Evolutionary conservation across 768 basidiomycete species (phyloP).

Genomic region (Antrodiella citrinella): DNA sequence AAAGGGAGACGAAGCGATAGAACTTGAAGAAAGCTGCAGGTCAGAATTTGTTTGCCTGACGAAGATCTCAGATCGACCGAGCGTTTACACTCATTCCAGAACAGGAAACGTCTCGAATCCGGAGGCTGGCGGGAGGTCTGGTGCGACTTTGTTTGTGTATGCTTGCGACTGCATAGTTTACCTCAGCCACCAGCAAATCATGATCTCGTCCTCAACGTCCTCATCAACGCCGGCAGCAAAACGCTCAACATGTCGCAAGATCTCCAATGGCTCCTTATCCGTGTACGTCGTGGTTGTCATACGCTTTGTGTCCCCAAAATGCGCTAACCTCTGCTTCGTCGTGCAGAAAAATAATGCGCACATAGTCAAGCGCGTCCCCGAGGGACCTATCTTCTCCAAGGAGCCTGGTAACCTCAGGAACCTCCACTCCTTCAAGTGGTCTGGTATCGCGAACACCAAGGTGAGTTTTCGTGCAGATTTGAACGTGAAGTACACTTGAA

Average conservation of each 20-base stretch:
- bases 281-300: slow-evolving; percentile 55
- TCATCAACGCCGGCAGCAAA: slow-evolving; percentile 17
- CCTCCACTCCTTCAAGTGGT: slow-evolving; percentile 89
- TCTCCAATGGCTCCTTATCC: slow-evolving; percentile 90
- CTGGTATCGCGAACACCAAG: slow-evolving; percentile 81
- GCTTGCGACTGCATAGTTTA: slow-evolving; percentile 24
- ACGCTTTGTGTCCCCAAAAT: slow-evolving; percentile 1
- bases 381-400: slow-evolving; percentile 75
- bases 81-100: not conserved
- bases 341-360: slow-evolving; percentile 75
- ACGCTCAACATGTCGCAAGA: slow-evolving; percentile 69
- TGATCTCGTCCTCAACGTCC: slow-evolving; percentile 15
- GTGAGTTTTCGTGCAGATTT: slow-evolving; percentile 25
- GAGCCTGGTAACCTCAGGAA: slow-evolving; percentile 85
- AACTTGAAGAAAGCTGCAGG: too few relatives aligned
- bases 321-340: slow-evolving; percentile 1
- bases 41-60: too few relatives aligned
- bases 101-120: not conserved
- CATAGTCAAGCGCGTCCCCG: slow-evolving; percentile 67
- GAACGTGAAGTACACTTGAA: not conserved
- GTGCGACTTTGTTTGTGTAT: slow-evolving; percentile 7
- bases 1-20: too few relatives aligned
- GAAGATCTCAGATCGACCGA: not conserved
- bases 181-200: slow-evolving; percentile 20
- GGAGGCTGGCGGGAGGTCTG: not conserved